Evolutionary conservation across 305 asterid genomes (phyloP).

Genomic region (Fraxinus greggii): DNA sequence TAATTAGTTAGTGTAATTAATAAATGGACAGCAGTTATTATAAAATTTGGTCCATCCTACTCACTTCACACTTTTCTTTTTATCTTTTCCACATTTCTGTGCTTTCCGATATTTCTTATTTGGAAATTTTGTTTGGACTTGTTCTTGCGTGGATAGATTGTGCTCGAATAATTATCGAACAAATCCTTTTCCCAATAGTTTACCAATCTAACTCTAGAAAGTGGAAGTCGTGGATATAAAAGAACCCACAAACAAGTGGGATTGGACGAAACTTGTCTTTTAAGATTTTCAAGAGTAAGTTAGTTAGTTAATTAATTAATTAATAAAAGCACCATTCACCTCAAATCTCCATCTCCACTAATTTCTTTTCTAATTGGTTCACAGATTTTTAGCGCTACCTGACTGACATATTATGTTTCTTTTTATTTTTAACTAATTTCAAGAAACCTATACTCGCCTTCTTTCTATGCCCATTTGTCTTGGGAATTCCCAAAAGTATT

Average conservation of each 20-base stretch:
- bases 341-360: not conserved
- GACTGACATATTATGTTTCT: not conserved
- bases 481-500: not conserved
- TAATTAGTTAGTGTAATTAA: not conserved
- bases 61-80: not conserved
- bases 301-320: too few species aligned
- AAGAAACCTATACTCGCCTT: not conserved
- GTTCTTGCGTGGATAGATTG: not conserved
- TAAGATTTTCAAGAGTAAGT: too few species aligned
- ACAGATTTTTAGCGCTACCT: not conserved
- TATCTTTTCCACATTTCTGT: not conserved
- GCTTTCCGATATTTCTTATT: not conserved
- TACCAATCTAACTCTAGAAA: not conserved
- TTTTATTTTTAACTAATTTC: not conserved
- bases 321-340: not conserved
- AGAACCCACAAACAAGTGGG: not conserved
- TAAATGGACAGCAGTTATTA: not conserved
- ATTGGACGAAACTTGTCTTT: not conserved
- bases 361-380: not conserved
- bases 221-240: not conserved
- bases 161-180: not conserved
- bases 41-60: not conserved
- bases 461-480: not conserved
- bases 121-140: not conserved
- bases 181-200: not conserved